Base-by-base conservation (phyloP, 495 filamentous ascomycete species). In the Pseudomonodictys pantanalensis region DNA sequence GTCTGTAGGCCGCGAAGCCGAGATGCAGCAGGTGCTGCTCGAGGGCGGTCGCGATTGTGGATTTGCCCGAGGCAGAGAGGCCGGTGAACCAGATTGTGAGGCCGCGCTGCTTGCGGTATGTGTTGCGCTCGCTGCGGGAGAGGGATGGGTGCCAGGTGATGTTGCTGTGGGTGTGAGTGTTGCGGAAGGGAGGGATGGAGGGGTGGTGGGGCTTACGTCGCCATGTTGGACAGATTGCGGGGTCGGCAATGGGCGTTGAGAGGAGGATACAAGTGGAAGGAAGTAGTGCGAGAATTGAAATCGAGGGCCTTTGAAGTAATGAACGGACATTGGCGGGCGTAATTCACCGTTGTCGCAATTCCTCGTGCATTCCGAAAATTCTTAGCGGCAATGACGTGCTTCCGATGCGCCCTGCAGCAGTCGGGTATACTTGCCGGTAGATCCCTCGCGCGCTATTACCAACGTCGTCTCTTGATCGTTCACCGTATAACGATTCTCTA, bases 21-120 rank as follows among this genome's bases (percentile, higher is more conserved):
- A 86, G 79, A 69, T 93, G 90, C 48, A 98, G 84, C 15, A 98
- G 85, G 72, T 95, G 89, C 75, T 95, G 91, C 77, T 98, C 93
- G 17, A 97, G 88, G 18, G 93, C 93, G 17, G 90, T 93, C 55
- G 93, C 93, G 28, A 97, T 86, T 17, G 93, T 98, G 42, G 91
- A 95, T 76, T 98, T 98, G 65, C 93, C 93, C 2, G 90, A 95
- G 52, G 92, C 93, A 18, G 88, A 92, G 42, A 98, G 86, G 24
- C 93, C 93, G 6, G 93, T 98, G 73, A 98, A 89, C 93, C 93
- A 98, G 72, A 98, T 85, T 43, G 93, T 98, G 72, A 93, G 87
- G 66, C 93, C 93, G 35, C 83, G 80, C 76, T 98, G 95, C 68
- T 84, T 83, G 73, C 90, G 89, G 68, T 88, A 77, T 46, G 74